Conservation (phyloP, 1,139 yeast genomes). For the Taphrina deformans region DNA sequence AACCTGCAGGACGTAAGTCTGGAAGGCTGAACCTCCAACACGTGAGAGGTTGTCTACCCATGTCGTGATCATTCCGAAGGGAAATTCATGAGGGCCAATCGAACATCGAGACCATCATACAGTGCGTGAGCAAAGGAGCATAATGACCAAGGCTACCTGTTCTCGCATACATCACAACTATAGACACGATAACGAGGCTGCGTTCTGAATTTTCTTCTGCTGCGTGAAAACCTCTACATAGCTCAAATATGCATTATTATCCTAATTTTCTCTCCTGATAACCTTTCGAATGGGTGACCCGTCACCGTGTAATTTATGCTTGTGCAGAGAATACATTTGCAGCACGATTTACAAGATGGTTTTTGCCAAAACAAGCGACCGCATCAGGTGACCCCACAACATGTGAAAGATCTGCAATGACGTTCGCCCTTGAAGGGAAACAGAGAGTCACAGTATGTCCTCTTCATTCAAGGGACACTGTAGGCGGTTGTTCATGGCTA, state of each 20-base stretch:
- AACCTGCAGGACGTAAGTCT: neutral
- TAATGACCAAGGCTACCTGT: neutral
- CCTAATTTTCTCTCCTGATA: no score
- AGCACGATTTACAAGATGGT: no score
- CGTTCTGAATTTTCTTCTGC: neutral
- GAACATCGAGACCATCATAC: neutral
- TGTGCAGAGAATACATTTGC: no score
- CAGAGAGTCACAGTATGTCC: neutral
- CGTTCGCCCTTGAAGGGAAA: neutral
- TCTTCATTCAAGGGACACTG: no score
- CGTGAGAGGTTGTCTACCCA: no score
- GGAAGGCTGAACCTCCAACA: neutral
- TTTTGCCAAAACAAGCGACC: neutral
- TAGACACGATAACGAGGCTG: conserved; percentile 6
- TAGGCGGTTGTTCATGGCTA: no score
- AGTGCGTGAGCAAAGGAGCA: neutral
- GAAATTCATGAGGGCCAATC: no score
- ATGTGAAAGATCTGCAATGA: neutral
- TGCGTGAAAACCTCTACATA: neutral
- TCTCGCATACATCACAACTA: neutral
- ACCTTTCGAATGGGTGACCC: no score
- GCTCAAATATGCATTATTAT: conserved; percentile 6
- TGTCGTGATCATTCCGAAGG: no score
- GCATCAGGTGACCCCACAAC: neutral
- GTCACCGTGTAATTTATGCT: no score